A percentile compares a stretch with the other conserved stretches of the same genome.
Conservation (phyloP, 2,329 filamentous ascomycete species). For the Fusarium temperatum region DNA sequence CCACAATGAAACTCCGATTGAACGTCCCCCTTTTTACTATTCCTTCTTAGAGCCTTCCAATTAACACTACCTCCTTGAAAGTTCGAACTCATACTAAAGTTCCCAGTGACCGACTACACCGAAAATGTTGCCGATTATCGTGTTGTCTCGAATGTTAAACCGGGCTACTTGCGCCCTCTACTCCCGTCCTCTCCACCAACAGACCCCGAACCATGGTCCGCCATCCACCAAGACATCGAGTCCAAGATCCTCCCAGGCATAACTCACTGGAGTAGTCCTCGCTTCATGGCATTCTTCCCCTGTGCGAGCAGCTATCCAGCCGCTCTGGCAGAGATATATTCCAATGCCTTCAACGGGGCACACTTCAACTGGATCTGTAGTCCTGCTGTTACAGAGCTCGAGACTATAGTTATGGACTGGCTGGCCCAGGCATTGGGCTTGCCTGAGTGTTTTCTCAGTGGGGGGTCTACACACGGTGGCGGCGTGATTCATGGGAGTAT, state of each 20-base stretch:
- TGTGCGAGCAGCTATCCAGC: constrained; percentile 82
- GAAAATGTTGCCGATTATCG: constrained; percentile 74
- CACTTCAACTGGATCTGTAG: constrained; percentile 98
- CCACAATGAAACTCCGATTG: constrained; percentile 24
- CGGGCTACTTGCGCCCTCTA: constrained; percentile 84
- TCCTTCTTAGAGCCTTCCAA: neutral
- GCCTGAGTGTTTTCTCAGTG: constrained; percentile 77
- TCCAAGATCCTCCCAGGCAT: constrained; percentile 89
- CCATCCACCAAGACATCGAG: constrained; percentile 86
- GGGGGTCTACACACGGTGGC: constrained; percentile 75
- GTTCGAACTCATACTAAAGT: neutral
- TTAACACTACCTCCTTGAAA: neutral
- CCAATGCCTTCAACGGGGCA: constrained; percentile 84
- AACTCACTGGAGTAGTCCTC: constrained; percentile 93
- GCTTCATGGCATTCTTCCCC: constrained; percentile 97
- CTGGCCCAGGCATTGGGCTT: constrained; percentile 78
- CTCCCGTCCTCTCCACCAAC: constrained; percentile 74
- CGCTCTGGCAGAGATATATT: constrained; percentile 93
- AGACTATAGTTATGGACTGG: constrained; percentile 95
- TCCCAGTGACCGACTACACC: constrained; percentile 82
- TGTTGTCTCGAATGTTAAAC: constrained; percentile 80
- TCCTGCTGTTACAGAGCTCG: constrained; percentile 90
- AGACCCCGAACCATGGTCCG: constrained; percentile 76
- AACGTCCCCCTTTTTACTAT: neutral
- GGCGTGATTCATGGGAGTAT: constrained; percentile 96